Evolutionary conservation across 352 stramenopile species (phyloP).

Genomic region (Pythium biforme): DNA sequence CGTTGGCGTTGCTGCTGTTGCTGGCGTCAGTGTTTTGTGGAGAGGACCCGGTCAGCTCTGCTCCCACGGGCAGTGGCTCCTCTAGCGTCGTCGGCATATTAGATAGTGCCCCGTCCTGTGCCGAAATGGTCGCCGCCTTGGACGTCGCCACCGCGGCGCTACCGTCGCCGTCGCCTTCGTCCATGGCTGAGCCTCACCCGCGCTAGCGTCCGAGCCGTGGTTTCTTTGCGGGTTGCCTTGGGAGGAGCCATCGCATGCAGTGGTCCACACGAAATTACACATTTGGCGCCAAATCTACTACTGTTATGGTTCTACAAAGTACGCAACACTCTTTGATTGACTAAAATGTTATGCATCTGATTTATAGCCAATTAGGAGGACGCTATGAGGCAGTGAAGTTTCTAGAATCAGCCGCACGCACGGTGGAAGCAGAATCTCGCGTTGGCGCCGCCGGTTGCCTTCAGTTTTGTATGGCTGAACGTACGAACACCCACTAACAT

Average conservation of each 20-base stretch:
- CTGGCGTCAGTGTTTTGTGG: background rate
- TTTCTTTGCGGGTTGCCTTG: background rate
- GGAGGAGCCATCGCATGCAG: background rate
- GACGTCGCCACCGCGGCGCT: background rate
- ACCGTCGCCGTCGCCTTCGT: background rate
- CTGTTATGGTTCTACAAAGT: conserved; percentile 5
- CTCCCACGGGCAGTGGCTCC: background rate
- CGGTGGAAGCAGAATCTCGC: background rate
- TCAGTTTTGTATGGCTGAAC: background rate
- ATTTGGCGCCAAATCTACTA: conserved; percentile 26
- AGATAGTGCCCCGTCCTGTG: background rate
- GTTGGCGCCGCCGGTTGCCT: no score
- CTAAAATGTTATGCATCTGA: conserved; percentile 7
- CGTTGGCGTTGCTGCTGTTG: background rate
- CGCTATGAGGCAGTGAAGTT: conserved; percentile 6
- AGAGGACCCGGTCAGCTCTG: background rate
- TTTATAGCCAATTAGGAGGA: no score
- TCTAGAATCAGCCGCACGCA: conserved; percentile 18
- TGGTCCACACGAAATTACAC: conserved; percentile 17
- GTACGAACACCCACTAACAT: conserved; percentile 16
- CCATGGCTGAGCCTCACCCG: background rate
- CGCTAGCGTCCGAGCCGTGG: background rate
- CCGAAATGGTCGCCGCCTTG: background rate
- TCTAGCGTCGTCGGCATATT: no score
- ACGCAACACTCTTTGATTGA: conserved; percentile 7